These are phyloP conservation scores for Galerina marginata DNA, from an alignment of 768 basidiomycete species.

Conservation along the genomic window DNA sequence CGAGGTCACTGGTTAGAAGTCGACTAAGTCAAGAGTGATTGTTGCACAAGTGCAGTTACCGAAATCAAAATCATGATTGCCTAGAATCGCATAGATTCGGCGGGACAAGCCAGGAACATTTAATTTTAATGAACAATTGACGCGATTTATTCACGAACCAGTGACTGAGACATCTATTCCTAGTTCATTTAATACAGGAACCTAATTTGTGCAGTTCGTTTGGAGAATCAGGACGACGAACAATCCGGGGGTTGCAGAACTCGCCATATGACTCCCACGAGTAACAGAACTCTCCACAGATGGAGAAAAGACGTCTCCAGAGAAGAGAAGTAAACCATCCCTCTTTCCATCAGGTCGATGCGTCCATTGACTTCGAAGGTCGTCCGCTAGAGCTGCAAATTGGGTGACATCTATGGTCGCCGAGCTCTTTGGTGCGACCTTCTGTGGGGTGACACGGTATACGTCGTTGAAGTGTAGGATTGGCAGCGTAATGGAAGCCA, in stretches of 20 bases:
- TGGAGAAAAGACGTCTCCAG: conserved; percentile 89
- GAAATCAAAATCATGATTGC: conserved; percentile 94
- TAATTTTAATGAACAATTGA: not conserved
- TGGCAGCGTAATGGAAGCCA: conserved; percentile 30
- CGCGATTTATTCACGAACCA: conserved; percentile 50
- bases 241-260: not conserved
- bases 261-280: conserved; percentile 89
- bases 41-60: conserved; percentile 41
- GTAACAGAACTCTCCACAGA: conserved; percentile 88
- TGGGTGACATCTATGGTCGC: conserved; percentile 88
- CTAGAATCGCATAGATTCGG: conserved; percentile 42
- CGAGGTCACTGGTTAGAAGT: not conserved
- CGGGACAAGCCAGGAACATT: not conserved
- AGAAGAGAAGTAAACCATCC: conserved; percentile 85
- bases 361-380: conserved; percentile 64
- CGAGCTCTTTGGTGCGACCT: conserved; percentile 49
- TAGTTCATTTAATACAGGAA: conserved; percentile 84
- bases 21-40: not conserved
- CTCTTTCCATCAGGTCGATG: conserved; percentile 49
- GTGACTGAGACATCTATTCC: conserved; percentile 81
- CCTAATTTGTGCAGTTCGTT: conserved; percentile 44
- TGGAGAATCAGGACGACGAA: too few species aligned
- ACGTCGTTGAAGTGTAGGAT: conserved; percentile 84
- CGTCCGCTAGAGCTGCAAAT: conserved; percentile 75
- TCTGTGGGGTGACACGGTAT: conserved; percentile 82